Evolutionary conservation across 176 grass and related monocot genomes (phyloP).

Genomic region (Hsuehochloa calcarea): DNA sequence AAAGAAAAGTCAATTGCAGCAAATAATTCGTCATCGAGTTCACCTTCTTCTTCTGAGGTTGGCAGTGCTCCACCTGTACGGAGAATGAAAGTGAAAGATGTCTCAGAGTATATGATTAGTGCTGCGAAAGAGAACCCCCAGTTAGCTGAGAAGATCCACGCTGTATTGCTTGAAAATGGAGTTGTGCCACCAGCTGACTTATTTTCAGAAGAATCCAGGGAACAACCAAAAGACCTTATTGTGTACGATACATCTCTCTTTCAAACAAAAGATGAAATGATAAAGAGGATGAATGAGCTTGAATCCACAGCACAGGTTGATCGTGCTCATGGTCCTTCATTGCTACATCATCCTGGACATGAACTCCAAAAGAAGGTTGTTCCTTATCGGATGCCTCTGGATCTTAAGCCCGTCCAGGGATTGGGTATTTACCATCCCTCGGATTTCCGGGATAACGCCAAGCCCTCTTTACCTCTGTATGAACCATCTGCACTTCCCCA

Average conservation of each 20-base stretch:
- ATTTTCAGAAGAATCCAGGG: slow-evolving; percentile 78
- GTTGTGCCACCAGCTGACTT: slow-evolving; percentile 85
- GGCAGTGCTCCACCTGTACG: slow-evolving; percentile 51
- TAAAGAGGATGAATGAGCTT: slow-evolving; percentile 52
- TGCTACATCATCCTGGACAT: slow-evolving; percentile 47
- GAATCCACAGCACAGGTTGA: slow-evolving; percentile 34
- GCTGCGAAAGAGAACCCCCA: slow-evolving; percentile 95
- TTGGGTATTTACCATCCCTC: slow-evolving; percentile 36
- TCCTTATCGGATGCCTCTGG: slow-evolving; percentile 39
- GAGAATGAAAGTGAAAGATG: slow-evolving; percentile 91
- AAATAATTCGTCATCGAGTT: slow-evolving; percentile 47
- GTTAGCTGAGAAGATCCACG: slow-evolving; percentile 94
- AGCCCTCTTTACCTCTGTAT: slow-evolving; percentile 15
- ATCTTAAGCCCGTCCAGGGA: slow-evolving; percentile 60
- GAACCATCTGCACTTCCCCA: slow-evolving; percentile 35
- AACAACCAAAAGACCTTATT: slow-evolving; percentile 63
- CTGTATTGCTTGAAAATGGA: slow-evolving; percentile 96
- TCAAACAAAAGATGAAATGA: slow-evolving; percentile 64
- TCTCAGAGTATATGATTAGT: slow-evolving; percentile 99
- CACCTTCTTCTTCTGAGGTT: slow-evolving; percentile 39
- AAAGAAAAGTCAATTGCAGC: slow-evolving; percentile 42
- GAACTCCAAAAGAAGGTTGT: slow-evolving; percentile 39
- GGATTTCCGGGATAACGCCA: slow-evolving; percentile 17
- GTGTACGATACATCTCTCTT: slow-evolving; percentile 54
- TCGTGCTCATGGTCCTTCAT: slow-evolving; percentile 44